These are phyloP conservation scores for Hura crepitans DNA, from an alignment of 441 rosid species.

Conservation along the genomic window DNA sequence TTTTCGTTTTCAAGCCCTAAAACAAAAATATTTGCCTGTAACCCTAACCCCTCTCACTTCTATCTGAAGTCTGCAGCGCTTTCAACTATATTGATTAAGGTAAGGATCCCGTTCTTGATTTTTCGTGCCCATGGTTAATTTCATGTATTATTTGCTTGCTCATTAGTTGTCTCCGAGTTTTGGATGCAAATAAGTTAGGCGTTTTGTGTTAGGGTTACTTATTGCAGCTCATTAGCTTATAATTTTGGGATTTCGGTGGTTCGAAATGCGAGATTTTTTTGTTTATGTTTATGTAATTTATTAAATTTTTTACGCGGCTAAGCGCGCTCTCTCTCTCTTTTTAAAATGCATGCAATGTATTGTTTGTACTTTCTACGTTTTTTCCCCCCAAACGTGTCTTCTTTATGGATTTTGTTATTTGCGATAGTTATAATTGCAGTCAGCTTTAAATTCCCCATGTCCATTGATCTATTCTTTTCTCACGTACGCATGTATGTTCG, in stretches of 20 bases:
- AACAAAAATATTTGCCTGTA: neutral
- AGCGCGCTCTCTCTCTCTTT: neutral
- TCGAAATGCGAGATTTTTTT: neutral
- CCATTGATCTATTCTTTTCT: neutral
- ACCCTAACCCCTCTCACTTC: constrained; percentile 24
- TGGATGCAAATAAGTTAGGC: neutral
- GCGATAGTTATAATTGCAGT: too few species aligned
- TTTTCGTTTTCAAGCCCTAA: constrained; percentile 14
- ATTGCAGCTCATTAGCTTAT: neutral
- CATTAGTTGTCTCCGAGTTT: neutral
- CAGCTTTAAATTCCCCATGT: neutral
- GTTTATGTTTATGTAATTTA: neutral
- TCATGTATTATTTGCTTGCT: neutral
- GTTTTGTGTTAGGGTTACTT: neutral
- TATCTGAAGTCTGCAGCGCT: neutral
- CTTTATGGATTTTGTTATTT: neutral
- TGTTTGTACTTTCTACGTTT: too few species aligned
- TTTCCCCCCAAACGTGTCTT: neutral
- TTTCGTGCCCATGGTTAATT: neutral
- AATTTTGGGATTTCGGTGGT: constrained; percentile 10
- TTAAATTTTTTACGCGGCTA: neutral
- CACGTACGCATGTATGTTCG: neutral
- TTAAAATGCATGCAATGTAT: neutral
- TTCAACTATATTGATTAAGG: constrained; percentile 13
- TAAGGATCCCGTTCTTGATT: constrained; percentile 15